Base-by-base conservation (phyloP, 352 stramenopile genomes). In the Phytophthora niederhauseri region DNA sequence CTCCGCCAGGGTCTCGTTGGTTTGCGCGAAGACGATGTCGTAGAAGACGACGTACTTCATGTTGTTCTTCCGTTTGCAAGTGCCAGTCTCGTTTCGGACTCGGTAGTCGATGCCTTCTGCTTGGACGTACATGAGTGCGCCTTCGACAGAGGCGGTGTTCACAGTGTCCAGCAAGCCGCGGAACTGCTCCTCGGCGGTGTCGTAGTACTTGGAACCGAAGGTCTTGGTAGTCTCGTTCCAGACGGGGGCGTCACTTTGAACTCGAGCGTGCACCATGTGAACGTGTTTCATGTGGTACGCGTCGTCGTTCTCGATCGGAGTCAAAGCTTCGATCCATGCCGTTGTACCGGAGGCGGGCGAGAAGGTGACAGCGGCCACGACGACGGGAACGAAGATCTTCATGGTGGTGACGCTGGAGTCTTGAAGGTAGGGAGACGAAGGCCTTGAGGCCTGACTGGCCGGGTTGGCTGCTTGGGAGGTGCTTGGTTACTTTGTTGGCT, bases 41-140 rank as follows among this genome's bases (percentile, higher is more conserved):
- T 91, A 94, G 55, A 92, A 92, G 49, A 90, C 84, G 22, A 94
- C 66, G 62, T 83, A 92, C 57, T 80, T 52, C 77, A 94, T 92
- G 22, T 70, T 66, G 67, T 87, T 92, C 68, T 94, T 94, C 56
- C 86, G 82, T 43, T 64, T 43, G 66, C 86, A 94, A 14, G 61
- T 72, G 9, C 78, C 50, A 1, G 36, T 12, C 36, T 45, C 46
- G 52, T 30, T 68, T 31, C 49, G 65, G 28, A 43, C 53, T 60
- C 78, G 73, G 50, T 81, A 60, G 69, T 91, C 77, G 62, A 95
- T 95, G 31, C 85, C 78, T 61, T 95, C 87, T 6, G 85, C 83
- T 70, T 93, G 85, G 0, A 94, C 84, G 61, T 90, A 95, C 82
- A 89, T 92, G 52, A 95, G 73, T 20, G 85, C 78, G 7, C 87